phyloP scores from a whole-genome alignment of 2,329 filamentous ascomycete genomes.

The Monilinia vaccinii-corymbosi region DNA sequence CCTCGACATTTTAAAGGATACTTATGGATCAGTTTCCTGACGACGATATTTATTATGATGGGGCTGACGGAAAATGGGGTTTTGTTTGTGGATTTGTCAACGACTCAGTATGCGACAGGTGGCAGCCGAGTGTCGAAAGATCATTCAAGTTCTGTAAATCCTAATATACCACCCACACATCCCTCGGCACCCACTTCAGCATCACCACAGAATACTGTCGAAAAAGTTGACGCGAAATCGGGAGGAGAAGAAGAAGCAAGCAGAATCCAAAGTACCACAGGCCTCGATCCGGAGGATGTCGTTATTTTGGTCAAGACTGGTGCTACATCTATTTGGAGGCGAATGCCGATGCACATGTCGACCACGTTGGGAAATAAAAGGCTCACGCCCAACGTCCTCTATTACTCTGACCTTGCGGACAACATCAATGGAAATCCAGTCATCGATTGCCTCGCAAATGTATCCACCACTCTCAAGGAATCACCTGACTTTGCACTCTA shows the following conservation, averaged over 20 bases:
- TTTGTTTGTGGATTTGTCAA: background rate
- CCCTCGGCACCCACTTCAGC: background rate
- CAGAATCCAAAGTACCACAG: background rate
- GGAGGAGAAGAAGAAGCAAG: background rate
- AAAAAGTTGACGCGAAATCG: background rate
- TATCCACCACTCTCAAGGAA: constrained; percentile 12
- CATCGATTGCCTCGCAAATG: constrained; percentile 14
- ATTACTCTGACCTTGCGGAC: constrained; percentile 11
- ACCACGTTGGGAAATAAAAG: constrained; percentile 10
- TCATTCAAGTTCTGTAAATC: background rate
- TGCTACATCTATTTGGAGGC: constrained; percentile 13
- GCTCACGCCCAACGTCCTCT: constrained; percentile 12
- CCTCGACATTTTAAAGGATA: constrained; percentile 15
- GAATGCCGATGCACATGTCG: constrained; percentile 16
- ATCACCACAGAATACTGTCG: background rate
- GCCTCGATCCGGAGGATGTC: constrained; percentile 13
- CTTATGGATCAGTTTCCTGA: constrained; percentile 15
- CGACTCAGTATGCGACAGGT: background rate
- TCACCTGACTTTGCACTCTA: constrained; percentile 14
- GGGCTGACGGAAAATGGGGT: constrained; percentile 13
- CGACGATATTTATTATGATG: constrained; percentile 13
- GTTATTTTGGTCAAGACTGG: constrained; percentile 15
- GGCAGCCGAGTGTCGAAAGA: background rate
- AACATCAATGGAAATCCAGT: constrained; percentile 13
- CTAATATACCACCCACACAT: background rate